Conservation (phyloP, 345 rosid genomes). For the Moricandia arvensis region DNA sequence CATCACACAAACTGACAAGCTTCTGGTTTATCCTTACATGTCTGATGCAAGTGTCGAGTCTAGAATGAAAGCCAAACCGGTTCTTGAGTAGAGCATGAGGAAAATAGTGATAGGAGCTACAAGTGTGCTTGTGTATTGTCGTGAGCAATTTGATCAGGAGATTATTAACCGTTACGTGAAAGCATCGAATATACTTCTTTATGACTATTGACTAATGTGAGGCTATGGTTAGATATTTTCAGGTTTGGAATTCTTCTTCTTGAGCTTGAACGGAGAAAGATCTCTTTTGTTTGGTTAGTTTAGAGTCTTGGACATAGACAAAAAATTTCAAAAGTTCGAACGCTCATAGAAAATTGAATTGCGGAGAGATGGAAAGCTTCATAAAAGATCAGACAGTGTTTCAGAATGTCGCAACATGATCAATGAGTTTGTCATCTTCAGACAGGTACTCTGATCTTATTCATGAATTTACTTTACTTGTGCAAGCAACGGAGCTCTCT, state of each 20-base stretch:
- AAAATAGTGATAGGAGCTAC: constrained; percentile 39
- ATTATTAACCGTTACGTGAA: constrained; percentile 40
- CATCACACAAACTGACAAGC: constrained; percentile 37
- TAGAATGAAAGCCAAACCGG: constrained; percentile 35
- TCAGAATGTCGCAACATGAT: too few relatives aligned
- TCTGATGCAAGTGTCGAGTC: constrained; percentile 40
- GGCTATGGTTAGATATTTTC: too few relatives aligned
- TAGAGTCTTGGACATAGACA: constrained; percentile 52
- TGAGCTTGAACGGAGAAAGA: too few relatives aligned
- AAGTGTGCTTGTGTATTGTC: constrained; percentile 38
- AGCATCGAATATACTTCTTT: background rate
- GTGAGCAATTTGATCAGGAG: constrained; percentile 39
- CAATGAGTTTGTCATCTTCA: constrained; percentile 76
- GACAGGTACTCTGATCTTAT: constrained; percentile 94
- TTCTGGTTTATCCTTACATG: constrained; percentile 42
- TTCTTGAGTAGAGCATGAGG: constrained; percentile 36
- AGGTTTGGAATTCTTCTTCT: too few relatives aligned
- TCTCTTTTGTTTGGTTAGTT: too few relatives aligned
- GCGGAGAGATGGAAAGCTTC: constrained; percentile 57
- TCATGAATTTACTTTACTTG: constrained; percentile 91
- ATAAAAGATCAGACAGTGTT: constrained; percentile 47
- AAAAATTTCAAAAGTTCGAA: constrained; percentile 91
- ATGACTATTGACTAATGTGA: too few relatives aligned
- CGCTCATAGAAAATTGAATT: constrained; percentile 95
- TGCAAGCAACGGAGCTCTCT: too few relatives aligned